Conservation (phyloP, 495 filamentous ascomycete species). For the Annulohypoxylon stygium region DNA sequence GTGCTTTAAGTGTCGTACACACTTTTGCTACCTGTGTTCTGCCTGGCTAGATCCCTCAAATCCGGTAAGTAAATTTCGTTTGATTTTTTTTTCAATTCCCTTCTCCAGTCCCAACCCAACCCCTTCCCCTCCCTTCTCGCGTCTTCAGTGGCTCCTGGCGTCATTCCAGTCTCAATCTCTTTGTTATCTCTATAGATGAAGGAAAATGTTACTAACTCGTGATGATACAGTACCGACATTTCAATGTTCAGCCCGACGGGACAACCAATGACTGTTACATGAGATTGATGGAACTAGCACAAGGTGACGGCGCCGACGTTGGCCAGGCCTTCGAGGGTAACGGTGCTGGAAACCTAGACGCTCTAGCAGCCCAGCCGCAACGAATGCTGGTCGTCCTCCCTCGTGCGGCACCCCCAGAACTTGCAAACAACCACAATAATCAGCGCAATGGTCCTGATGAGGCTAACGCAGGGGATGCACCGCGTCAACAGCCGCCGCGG, state of each 20-base stretch:
- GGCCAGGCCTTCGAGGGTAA: conserved; percentile 65
- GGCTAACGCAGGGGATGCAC: conserved; percentile 38
- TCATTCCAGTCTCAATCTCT: background rate
- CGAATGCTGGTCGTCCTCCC: conserved; percentile 39
- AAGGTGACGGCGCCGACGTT: conserved; percentile 78
- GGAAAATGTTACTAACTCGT: conserved; percentile 18
- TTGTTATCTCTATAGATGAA: background rate
- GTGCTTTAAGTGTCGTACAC: conserved; percentile 87
- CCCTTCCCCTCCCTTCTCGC: no score
- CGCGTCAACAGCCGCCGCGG: conserved; percentile 39
- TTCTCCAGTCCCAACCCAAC: background rate
- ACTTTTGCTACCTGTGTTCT: conserved; percentile 97
- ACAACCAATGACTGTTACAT: conserved; percentile 76
- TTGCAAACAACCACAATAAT: conserved; percentile 21
- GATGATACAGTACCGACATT: conserved; percentile 75
- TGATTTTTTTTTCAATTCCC: background rate
- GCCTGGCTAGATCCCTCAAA: conserved; percentile 84
- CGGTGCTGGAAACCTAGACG: conserved; percentile 24
- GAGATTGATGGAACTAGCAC: conserved; percentile 90
- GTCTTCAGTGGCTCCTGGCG: background rate
- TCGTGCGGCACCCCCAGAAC: conserved; percentile 4
- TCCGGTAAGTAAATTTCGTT: conserved; percentile 59
- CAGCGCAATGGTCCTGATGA: conserved; percentile 31
- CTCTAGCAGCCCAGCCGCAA: conserved; percentile 29
- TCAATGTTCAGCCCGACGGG: conserved; percentile 70